Percentiles rank a stretch among this genome's conserved stretches.
These are phyloP conservation scores for Tetrahymena borealis DNA, from an alignment of 73 alveolate species.

Conservation along the genomic window DNA sequence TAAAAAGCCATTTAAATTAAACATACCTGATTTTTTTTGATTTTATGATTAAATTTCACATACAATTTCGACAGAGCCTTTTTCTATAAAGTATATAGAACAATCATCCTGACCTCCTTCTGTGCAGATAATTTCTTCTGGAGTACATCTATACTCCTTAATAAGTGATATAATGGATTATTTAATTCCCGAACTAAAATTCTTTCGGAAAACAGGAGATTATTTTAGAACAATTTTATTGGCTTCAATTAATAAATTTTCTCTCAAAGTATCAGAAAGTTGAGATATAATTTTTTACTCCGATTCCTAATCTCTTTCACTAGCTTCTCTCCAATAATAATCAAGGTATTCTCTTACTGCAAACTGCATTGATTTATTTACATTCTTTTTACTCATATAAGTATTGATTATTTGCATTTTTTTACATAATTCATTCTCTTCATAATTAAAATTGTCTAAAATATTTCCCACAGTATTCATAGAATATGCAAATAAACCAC, in stretches of 20 bases:
- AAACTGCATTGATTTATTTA: background rate
- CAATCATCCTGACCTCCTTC: background rate
- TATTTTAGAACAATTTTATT: slow-evolving; percentile 9
- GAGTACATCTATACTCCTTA: background rate
- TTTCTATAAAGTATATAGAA: background rate
- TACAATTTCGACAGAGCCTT: background rate
- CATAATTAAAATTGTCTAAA: slow-evolving; percentile 6
- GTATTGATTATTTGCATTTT: slow-evolving; percentile 17
- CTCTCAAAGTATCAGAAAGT: slow-evolving; percentile 25
- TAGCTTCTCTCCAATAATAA: slow-evolving; percentile 37
- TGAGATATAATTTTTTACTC: slow-evolving; percentile 14
- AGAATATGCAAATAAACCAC: slow-evolving; percentile 24
- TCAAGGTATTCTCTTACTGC: slow-evolving; percentile 18
- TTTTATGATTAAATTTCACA: background rate
- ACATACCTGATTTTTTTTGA: background rate
- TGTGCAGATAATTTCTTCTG: background rate
- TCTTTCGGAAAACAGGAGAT: slow-evolving; percentile 2
- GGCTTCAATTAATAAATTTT: slow-evolving; percentile 12
- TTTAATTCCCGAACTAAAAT: slow-evolving; percentile 7
- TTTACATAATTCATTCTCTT: slow-evolving; percentile 9
- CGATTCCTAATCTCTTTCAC: slow-evolving; percentile 17
- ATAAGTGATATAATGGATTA: background rate
- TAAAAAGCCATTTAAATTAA: background rate
- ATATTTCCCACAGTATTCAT: slow-evolving; percentile 19
- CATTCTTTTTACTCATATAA: slow-evolving; percentile 22